Conservation (phyloP, 2,329 filamentous ascomycete genomes). For the Curvularia eragrostidis region DNA sequence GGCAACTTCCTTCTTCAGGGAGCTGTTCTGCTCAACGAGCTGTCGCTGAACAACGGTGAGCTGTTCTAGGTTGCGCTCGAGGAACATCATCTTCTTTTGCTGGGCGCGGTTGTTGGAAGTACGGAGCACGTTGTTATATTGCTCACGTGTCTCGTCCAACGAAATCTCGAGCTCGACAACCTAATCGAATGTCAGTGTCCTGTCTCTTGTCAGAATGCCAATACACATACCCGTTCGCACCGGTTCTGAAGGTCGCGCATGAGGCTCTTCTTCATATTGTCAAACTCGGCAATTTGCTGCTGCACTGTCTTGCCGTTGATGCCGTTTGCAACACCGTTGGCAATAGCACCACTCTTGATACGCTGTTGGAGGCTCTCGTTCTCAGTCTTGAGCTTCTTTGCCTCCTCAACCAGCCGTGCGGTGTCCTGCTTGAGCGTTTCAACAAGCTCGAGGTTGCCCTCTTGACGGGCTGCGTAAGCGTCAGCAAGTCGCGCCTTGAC, state of each 20-base stretch:
- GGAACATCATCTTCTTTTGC: constrained; percentile 99
- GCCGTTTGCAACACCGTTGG: constrained; percentile 66
- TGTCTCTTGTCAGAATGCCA: constrained; percentile 12
- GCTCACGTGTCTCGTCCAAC: constrained; percentile 94
- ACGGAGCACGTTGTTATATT: constrained; percentile 97
- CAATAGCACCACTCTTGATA: constrained; percentile 67
- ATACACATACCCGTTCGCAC: constrained; percentile 75
- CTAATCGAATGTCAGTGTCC: constrained; percentile 38
- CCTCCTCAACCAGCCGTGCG: constrained; percentile 78
- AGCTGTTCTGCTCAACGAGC: constrained; percentile 94
- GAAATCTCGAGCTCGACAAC: constrained; percentile 97
- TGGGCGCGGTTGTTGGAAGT: constrained; percentile 98
- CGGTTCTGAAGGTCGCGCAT: constrained; percentile 99
- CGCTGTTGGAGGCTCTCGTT: constrained; percentile 81
- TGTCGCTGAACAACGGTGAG: constrained; percentile 96
- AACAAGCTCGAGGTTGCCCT: constrained; percentile 73
- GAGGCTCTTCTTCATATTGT: constrained; percentile 99
- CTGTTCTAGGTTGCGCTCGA: constrained; percentile 97
- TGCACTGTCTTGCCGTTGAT: constrained; percentile 87
- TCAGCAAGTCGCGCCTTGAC: constrained; percentile 81
- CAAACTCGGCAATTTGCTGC: constrained; percentile 98
- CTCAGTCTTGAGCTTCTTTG: constrained; percentile 77
- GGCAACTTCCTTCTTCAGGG: constrained; percentile 97
- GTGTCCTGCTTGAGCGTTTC: constrained; percentile 80
- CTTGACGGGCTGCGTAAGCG: constrained; percentile 76